These are phyloP conservation scores for Candolleomyces aberdarensis DNA, from an alignment of 768 basidiomycete species.

Conservation along the genomic window DNA sequence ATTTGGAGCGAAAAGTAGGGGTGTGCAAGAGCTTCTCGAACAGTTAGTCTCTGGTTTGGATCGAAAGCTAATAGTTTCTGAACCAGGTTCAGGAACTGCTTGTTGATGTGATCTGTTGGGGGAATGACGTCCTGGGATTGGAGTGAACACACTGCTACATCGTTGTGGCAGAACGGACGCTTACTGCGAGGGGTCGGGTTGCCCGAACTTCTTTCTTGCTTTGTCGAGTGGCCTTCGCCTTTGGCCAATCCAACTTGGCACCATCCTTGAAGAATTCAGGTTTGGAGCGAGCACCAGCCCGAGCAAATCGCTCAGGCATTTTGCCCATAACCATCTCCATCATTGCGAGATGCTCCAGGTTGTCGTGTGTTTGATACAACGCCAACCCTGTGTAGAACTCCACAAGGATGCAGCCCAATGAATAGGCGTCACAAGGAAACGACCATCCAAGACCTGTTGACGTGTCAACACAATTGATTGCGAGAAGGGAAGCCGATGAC, in stretches of 20 bases:
- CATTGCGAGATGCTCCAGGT: constrained; percentile 98
- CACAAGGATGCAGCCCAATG: constrained; percentile 96
- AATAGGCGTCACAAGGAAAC: constrained; percentile 97
- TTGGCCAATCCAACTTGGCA: constrained; percentile 87
- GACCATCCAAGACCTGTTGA: constrained; percentile 87
- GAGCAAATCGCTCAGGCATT: constrained; percentile 86
- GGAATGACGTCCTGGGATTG: constrained; percentile 75
- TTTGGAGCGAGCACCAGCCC: constrained; percentile 72
- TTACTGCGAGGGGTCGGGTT: constrained; percentile 73
- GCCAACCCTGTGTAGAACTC: constrained; percentile 98
- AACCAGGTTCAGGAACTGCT: constrained; percentile 85
- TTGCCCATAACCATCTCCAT: constrained; percentile 99
- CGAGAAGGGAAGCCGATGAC: constrained; percentile 2
- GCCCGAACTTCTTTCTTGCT: constrained; percentile 92
- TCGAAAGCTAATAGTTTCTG: constrained; percentile 87
- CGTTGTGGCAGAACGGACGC: constrained; percentile 20
- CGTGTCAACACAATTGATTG: constrained; percentile 13
- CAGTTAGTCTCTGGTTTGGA: constrained; percentile 82
- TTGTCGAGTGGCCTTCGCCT: constrained; percentile 80
- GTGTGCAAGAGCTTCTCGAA: constrained; percentile 83
- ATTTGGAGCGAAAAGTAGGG: constrained; percentile 77
- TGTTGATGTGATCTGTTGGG: constrained; percentile 68
- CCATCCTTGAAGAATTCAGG: constrained; percentile 93
- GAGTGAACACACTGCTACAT: constrained; percentile 10
- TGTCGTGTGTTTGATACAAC: constrained; percentile 99